These are phyloP conservation scores for Colletotrichum gloeosporioides DNA, from an alignment of 2,329 filamentous ascomycete genomes.

Conservation along the genomic window DNA sequence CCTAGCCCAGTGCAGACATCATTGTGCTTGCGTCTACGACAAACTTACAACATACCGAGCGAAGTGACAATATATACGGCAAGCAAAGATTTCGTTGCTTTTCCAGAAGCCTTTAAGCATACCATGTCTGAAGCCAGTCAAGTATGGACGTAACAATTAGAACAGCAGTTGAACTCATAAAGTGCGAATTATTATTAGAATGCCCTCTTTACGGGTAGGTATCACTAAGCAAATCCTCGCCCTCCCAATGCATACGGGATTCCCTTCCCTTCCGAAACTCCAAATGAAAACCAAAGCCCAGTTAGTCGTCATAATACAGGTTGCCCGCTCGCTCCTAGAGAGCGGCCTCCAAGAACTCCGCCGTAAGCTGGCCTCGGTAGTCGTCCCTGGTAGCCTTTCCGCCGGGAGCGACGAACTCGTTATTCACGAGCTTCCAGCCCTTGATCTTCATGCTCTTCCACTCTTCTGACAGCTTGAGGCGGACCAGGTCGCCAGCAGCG, in stretches of 20 bases:
- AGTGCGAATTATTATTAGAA: not conserved
- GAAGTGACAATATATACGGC: not conserved
- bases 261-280: not conserved
- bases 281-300: not conserved
- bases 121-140: no score
- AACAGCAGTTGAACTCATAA: not conserved
- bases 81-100: not conserved
- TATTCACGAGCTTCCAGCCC: slow-evolving; percentile 70
- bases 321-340: not conserved
- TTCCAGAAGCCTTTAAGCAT: no score
- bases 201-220: not conserved
- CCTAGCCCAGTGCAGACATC: no score
- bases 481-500: slow-evolving; percentile 85
- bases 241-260: not conserved
- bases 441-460: slow-evolving; percentile 71
- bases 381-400: slow-evolving; percentile 13
- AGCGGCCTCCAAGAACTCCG: slow-evolving; percentile 40
- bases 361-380: slow-evolving; percentile 34
- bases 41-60: not conserved
- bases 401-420: slow-evolving; percentile 46
- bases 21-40: no score
- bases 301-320: not conserved
- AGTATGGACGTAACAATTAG: not conserved
- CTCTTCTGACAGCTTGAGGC: slow-evolving; percentile 70
- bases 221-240: not conserved